These are phyloP conservation scores for Coprinopsis cinerea DNA, from an alignment of 768 basidiomycete genomes.

Conservation along the genomic window DNA sequence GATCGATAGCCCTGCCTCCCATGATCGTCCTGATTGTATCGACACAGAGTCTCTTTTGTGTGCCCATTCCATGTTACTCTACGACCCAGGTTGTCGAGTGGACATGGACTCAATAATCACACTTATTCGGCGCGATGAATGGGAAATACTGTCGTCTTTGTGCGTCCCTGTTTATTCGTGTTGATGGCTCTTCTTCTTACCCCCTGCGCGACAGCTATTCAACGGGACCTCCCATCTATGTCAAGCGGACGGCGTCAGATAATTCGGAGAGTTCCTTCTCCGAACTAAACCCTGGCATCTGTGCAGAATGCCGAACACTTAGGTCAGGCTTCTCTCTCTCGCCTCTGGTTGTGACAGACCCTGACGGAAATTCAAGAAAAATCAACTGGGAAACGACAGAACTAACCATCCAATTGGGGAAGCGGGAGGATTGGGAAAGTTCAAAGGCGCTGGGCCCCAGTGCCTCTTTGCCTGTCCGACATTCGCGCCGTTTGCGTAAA, in stretches of 20 bases:
- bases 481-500: slow-evolving; percentile 67
- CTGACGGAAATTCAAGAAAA: slow-evolving; percentile 37
- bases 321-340: slow-evolving; percentile 32
- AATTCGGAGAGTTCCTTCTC: slow-evolving; percentile 30
- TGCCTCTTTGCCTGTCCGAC: slow-evolving; percentile 43
- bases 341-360: not conserved
- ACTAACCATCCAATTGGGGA: slow-evolving; percentile 47
- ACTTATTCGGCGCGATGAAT: slow-evolving; percentile 57
- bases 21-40: slow-evolving; percentile 51
- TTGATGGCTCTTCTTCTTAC: slow-evolving; percentile 9
- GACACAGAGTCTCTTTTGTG: slow-evolving; percentile 65
- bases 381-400: slow-evolving; percentile 55
- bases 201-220: slow-evolving; percentile 41
- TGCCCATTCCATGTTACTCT: slow-evolving; percentile 51
- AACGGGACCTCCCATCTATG: slow-evolving; percentile 45
- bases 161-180: slow-evolving; percentile 26
- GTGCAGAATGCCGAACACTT: slow-evolving; percentile 53
- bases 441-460: slow-evolving; percentile 16
- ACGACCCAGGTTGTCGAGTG: slow-evolving; percentile 58
- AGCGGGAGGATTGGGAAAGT: slow-evolving; percentile 11
- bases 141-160: slow-evolving; percentile 56
- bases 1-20: slow-evolving; percentile 51
- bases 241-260: slow-evolving; percentile 19
- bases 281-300: slow-evolving; percentile 46
- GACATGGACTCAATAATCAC: slow-evolving; percentile 55